A percentile compares a stretch with the other conserved stretches of the same genome.
Conservation (phyloP, 1,284 basidiomycete genomes). For the Microbotryum lychnidis-dioicae region DNA sequence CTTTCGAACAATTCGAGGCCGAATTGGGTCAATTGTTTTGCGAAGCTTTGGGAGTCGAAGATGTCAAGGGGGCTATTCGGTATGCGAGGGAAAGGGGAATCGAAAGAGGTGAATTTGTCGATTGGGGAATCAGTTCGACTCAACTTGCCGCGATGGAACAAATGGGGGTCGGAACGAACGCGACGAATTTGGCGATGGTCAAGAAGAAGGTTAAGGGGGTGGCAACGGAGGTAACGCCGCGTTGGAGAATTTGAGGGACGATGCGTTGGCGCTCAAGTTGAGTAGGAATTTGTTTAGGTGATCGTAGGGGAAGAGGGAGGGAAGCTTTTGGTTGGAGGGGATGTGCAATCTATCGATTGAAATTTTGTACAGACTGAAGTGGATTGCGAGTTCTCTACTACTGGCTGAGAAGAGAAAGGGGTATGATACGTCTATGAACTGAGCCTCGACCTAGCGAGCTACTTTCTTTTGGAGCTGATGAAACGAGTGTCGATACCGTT, state of each 20-base stretch:
- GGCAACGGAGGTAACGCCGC: slow-evolving; percentile 3
- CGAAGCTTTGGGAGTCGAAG: slow-evolving; percentile 20
- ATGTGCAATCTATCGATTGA: no score
- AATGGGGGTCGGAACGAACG: background rate
- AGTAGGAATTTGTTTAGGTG: slow-evolving; percentile 22
- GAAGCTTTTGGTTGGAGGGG: background rate
- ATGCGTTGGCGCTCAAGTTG: slow-evolving; percentile 21
- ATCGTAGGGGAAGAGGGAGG: background rate
- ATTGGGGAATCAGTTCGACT: background rate
- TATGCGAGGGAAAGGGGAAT: slow-evolving; percentile 7
- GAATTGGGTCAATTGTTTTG: slow-evolving; percentile 17
- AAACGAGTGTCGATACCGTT: no score
- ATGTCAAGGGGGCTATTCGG: slow-evolving; percentile 19
- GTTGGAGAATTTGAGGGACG: slow-evolving; percentile 21
- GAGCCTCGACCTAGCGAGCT: no score
- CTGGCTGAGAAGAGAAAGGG: no score
- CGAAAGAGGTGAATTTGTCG: background rate
- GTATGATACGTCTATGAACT: no score
- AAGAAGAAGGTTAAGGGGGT: background rate
- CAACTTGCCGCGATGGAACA: background rate
- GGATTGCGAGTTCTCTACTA: no score
- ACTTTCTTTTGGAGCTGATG: no score
- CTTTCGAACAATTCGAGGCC: slow-evolving; percentile 8
- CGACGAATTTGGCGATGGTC: background rate
- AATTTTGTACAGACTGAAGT: no score